Conservation (phyloP, 1,284 basidiomycete species). For the Puccinia hordei region DNA sequence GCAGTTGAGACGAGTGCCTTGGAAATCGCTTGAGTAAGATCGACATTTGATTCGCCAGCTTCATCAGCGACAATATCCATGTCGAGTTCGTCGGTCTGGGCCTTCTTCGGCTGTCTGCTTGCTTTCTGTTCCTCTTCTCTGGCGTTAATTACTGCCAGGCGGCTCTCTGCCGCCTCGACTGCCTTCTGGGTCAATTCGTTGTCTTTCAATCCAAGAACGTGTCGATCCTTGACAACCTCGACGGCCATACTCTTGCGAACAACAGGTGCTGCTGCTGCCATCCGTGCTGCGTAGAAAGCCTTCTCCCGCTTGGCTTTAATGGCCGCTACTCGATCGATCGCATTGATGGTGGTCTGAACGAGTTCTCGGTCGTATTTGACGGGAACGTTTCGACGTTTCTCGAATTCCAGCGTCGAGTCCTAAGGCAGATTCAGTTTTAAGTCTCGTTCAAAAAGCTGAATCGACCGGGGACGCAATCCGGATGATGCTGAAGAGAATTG, state of each 20-base stretch:
- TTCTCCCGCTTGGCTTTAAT: slow-evolving; percentile 87
- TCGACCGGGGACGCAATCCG: slow-evolving; percentile 12
- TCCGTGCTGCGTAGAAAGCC: slow-evolving; percentile 70
- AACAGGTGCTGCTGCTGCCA: slow-evolving; percentile 47
- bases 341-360: slow-evolving; percentile 89
- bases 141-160: slow-evolving; percentile 20
- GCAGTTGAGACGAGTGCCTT: slow-evolving; percentile 30
- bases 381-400: slow-evolving; percentile 97
- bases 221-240: slow-evolving; percentile 45
- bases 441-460: background rate
- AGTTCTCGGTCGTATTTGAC: slow-evolving; percentile 96
- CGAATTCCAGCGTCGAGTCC: slow-evolving; percentile 99
- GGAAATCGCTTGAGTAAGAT: slow-evolving; percentile 36
- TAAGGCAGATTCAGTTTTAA: slow-evolving; percentile 57
- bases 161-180: slow-evolving; percentile 39
- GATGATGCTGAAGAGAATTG: slow-evolving; percentile 18
- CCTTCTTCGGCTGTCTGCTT: background rate
- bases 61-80: slow-evolving; percentile 13
- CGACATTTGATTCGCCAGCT: background rate
- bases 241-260: slow-evolving; percentile 47
- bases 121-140: slow-evolving; percentile 38
- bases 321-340: slow-evolving; percentile 93
- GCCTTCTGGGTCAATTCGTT: slow-evolving; percentile 47
- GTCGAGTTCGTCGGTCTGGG: background rate
- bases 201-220: slow-evolving; percentile 44